These are phyloP conservation scores for Trichosporon sp. DNA, from an alignment of 1,284 basidiomycete genomes.

Conservation along the genomic window DNA sequence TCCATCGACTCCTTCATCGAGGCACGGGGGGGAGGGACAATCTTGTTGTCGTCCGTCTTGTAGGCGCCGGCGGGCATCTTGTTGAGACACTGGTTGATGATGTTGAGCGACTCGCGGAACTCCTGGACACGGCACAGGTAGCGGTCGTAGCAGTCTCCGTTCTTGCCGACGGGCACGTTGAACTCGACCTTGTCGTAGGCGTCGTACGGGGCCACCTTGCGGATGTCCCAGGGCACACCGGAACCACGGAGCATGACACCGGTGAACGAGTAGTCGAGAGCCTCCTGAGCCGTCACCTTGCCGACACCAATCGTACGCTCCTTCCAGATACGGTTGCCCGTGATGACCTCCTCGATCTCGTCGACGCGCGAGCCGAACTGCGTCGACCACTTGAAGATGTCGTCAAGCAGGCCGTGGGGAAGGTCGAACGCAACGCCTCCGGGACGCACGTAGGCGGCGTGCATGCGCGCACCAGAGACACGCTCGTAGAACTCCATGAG, in stretches of 20 bases:
- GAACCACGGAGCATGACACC: slow-evolving; percentile 96
- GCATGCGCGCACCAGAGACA: slow-evolving; percentile 93
- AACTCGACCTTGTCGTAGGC: slow-evolving; percentile 98
- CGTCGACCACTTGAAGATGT: slow-evolving; percentile 97
- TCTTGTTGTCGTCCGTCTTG: slow-evolving; percentile 97
- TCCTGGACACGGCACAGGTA: slow-evolving; percentile 97
- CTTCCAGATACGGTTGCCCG: slow-evolving; percentile 98
- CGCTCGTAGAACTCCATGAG: slow-evolving; percentile 99
- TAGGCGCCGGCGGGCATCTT: slow-evolving; percentile 91
- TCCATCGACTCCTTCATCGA: slow-evolving; percentile 99
- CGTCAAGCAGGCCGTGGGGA: slow-evolving; percentile 90
- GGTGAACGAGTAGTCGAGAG: slow-evolving; percentile 87
- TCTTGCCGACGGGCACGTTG: slow-evolving; percentile 90
- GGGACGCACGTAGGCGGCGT: slow-evolving; percentile 95
- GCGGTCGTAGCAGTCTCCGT: slow-evolving; percentile 80
- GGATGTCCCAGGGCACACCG: slow-evolving; percentile 90
- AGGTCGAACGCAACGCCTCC: slow-evolving; percentile 98
- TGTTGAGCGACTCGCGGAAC: slow-evolving; percentile 88
- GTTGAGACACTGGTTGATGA: slow-evolving; percentile 87
- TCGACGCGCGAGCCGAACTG: slow-evolving; percentile 81
- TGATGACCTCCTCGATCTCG: slow-evolving; percentile 97
- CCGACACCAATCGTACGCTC: slow-evolving; percentile 87
- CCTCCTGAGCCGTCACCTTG: slow-evolving; percentile 84
- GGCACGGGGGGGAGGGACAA: slow-evolving; percentile 92
- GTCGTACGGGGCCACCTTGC: slow-evolving; percentile 90